Evolutionary conservation across 768 basidiomycete species (phyloP).

Genomic region (Agrocybe praecox): DNA sequence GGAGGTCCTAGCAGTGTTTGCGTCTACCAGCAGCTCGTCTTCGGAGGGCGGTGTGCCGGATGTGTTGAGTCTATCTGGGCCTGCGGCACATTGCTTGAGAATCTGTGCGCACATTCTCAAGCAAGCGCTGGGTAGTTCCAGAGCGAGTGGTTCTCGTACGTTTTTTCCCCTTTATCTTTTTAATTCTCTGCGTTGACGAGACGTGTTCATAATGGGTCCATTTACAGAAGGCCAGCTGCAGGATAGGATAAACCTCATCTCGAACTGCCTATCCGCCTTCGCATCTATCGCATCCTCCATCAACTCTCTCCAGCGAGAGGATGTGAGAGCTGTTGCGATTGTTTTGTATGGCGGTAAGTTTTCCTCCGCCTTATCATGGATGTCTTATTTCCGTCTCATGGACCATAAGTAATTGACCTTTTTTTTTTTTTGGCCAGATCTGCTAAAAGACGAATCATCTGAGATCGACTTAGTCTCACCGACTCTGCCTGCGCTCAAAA

Average conservation of each 20-base stretch:
- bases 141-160: slow-evolving; percentile 55
- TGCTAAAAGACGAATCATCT: slow-evolving; percentile 85
- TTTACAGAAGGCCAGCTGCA: slow-evolving; percentile 49
- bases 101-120: slow-evolving; percentile 84
- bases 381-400: no score
- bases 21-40: slow-evolving; percentile 38
- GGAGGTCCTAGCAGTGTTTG: slow-evolving; percentile 66
- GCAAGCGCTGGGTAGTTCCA: slow-evolving; percentile 62
- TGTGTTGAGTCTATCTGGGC: slow-evolving; percentile 43
- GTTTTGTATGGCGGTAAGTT: slow-evolving; percentile 75
- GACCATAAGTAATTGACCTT: no score
- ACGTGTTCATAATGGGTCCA: slow-evolving; percentile 6
- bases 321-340: slow-evolving; percentile 77
- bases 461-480: slow-evolving; percentile 81
- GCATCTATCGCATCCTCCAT: slow-evolving; percentile 59
- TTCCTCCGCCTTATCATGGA: not conserved
- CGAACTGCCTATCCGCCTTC: slow-evolving; percentile 63
- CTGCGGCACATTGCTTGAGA: slow-evolving; percentile 71
- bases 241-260: slow-evolving; percentile 68
- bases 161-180: not conserved
- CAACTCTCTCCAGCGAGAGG: slow-evolving; percentile 61
- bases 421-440: slow-evolving; percentile 47
- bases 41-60: slow-evolving; percentile 19
- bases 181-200: not conserved
- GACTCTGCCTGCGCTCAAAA: slow-evolving; percentile 79